Evolutionary conservation across 1,284 basidiomycete genomes (phyloP), one percentile per base, ranked within the genome.

Genomic region (Boletus nobilissimus): DNA sequence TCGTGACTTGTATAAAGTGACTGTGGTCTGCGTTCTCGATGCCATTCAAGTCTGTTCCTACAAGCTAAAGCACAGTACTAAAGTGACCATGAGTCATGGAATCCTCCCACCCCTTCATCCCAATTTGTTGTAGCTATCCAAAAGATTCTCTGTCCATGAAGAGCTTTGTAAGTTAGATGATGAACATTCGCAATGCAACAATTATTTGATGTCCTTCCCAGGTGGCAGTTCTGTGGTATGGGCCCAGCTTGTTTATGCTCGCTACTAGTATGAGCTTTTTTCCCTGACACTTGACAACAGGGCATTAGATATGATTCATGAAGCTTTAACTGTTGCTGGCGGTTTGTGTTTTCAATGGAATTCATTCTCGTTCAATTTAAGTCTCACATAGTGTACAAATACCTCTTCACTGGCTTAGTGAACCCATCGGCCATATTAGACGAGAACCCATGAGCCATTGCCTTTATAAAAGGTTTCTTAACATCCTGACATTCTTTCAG

Each of bases 351-450:
- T 54, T 18, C 34, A 34, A n/a, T n/a, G n/a, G n/a, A n/a, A n/a
- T n/a, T n/a, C n/a, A n/a, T n/a, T n/a, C n/a, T n/a, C n/a, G n/a
- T 3, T 67, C 14, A 9, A 29, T 13, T 34, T n/a, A n/a, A n/a
- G n/a, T n/a, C 24, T 11, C n/a, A 4, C 29, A 26, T n/a, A 81
- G 81, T 29, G 10, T 82, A 74, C 68, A 81, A 81, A 60, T 66
- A 69, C 62, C 60, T 81, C 7, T 38, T 77, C 26, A 60, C 32
- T 32, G 68, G 68, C 13, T 16, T 81, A n/a, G n/a, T n/a, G 14
- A 22, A 63, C 38, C 70, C 79, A 40, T n/a, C 22, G 5, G 39
- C 54, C 26, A 8, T 32, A 13, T 26, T n/a, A 10, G 14, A 13
- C 4, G 36, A 3, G 11, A 34, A 14, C 46, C 38, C 57, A 73